A percentile compares a stretch with the other conserved stretches of the same genome.
Evolutionary conservation across 345 rosid genomes (phyloP).

Genomic region (Pistacia integerrima): DNA sequence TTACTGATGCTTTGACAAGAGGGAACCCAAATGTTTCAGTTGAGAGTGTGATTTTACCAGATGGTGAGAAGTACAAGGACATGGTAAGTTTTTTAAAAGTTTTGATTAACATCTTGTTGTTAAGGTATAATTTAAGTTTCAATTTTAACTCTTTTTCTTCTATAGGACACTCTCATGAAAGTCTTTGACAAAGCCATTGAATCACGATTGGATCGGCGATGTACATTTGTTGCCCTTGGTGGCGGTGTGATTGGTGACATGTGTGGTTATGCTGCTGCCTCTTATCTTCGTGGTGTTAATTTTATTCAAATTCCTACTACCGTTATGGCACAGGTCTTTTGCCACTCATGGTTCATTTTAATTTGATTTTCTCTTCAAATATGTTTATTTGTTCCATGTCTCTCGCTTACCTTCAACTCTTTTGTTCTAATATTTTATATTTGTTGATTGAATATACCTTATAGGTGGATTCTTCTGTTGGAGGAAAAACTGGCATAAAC

Average conservation of each 20-base stretch:
- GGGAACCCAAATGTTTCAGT: conserved; percentile 86
- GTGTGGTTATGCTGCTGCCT: conserved; percentile 98
- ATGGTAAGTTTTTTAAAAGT: conserved; percentile 50
- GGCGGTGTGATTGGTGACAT: conserved; percentile 98
- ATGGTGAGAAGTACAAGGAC: conserved; percentile 89
- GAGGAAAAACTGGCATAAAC: conserved; percentile 97
- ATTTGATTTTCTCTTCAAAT: neutral
- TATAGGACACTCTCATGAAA: conserved; percentile 84
- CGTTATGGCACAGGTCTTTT: conserved; percentile 90
- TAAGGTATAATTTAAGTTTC: neutral
- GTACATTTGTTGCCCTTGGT: conserved; percentile 95
- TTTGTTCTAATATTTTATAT: conserved; percentile 2
- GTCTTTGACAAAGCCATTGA: conserved; percentile 94
- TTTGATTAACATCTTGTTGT: conserved; percentile 2
- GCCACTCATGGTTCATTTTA: neutral
- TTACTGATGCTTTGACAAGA: conserved; percentile 70
- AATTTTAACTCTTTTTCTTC: conserved; percentile 15
- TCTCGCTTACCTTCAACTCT: neutral
- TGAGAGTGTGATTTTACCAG: conserved; percentile 82
- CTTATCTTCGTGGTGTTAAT: conserved; percentile 96
- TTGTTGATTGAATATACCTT: conserved; percentile 14
- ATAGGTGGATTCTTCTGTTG: conserved; percentile 98
- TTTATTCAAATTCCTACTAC: conserved; percentile 99
- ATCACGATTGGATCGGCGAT: conserved; percentile 76
- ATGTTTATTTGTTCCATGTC: neutral